These are phyloP conservation scores for Calocybe cyanea DNA, from an alignment of 768 basidiomycete genomes.

Conservation along the genomic window DNA sequence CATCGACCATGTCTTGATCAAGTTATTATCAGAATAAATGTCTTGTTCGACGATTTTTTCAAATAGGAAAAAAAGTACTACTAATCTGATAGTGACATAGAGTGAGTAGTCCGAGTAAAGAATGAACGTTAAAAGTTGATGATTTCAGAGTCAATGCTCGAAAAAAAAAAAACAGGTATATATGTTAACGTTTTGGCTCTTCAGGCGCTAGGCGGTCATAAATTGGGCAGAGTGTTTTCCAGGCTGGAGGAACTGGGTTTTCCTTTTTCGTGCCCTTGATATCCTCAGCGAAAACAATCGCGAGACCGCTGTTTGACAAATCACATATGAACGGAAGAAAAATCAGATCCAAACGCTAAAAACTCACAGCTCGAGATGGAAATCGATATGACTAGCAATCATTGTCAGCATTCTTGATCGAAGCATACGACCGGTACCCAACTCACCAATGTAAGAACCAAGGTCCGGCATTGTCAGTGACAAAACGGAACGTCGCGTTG, in stretches of 20 bases:
- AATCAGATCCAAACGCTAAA: background rate
- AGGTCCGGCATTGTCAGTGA: slow-evolving; percentile 31
- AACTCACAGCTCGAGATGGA: slow-evolving; percentile 6
- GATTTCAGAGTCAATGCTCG: too few relatives aligned
- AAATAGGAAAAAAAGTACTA: too few relatives aligned
- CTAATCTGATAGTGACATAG: too few relatives aligned
- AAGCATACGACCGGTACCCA: background rate
- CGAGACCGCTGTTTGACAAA: background rate
- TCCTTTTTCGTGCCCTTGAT: slow-evolving; percentile 3
- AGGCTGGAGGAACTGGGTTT: slow-evolving; percentile 17
- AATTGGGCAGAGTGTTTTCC: slow-evolving; percentile 23
- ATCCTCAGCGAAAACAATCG: slow-evolving; percentile 29
- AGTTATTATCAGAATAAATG: too few relatives aligned
- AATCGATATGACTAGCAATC: slow-evolving; percentile 1
- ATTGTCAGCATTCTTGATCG: background rate
- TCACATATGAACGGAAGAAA: background rate
- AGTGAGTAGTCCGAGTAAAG: too few relatives aligned
- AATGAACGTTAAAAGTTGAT: too few relatives aligned
- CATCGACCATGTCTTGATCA: too few relatives aligned
- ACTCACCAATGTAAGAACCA: slow-evolving; percentile 26
- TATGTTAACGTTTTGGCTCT: too few relatives aligned
- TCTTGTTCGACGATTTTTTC: too few relatives aligned
- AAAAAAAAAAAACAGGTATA: too few relatives aligned
- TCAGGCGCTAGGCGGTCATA: slow-evolving; percentile 10
- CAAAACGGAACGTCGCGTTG: slow-evolving; percentile 32